Conservation (phyloP, 2,329 filamentous ascomycete genomes). For the Aureobasidium melanogenum region DNA sequence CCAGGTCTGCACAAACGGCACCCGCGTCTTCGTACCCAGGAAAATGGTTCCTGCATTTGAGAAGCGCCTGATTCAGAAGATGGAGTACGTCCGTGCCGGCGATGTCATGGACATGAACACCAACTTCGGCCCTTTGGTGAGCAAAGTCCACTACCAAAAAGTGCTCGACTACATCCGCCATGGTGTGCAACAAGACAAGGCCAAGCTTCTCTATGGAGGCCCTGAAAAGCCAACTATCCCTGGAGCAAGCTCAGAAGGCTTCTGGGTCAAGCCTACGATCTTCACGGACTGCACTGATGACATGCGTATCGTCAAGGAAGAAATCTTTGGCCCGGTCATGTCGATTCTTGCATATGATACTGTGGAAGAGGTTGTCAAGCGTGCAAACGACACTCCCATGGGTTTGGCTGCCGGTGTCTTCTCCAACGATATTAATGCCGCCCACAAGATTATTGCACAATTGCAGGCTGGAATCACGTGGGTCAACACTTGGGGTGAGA, state of each 20-base stretch:
- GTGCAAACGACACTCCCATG: constrained; percentile 69
- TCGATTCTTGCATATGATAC: constrained; percentile 65
- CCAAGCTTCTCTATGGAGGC: constrained; percentile 66
- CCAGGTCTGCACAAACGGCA: constrained; percentile 90
- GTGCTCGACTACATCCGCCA: constrained; percentile 68
- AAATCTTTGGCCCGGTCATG: constrained; percentile 87
- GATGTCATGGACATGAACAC: constrained; percentile 62
- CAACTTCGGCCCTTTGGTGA: constrained; percentile 80
- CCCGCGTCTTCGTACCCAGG: constrained; percentile 71
- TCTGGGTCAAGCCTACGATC: constrained; percentile 75
- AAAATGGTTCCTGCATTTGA: constrained; percentile 61
- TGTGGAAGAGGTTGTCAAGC: constrained; percentile 58
- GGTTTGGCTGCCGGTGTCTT: constrained; percentile 82
- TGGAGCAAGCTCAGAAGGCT: constrained; percentile 49
- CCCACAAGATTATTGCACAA: constrained; percentile 61
- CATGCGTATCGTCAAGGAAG: constrained; percentile 72
- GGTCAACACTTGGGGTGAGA: constrained; percentile 93
- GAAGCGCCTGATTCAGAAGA: constrained; percentile 57
- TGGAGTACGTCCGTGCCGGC: constrained; percentile 61
- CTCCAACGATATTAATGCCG: constrained; percentile 62
- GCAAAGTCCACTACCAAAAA: constrained; percentile 64
- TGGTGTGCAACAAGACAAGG: constrained; percentile 64
- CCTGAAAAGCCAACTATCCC: constrained; percentile 47
- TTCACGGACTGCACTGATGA: constrained; percentile 78
- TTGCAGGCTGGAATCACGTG: constrained; percentile 82